phyloP scores from a whole-genome alignment of 495 filamentous ascomycete species.

The Lasiosphaeria miniovina region DNA sequence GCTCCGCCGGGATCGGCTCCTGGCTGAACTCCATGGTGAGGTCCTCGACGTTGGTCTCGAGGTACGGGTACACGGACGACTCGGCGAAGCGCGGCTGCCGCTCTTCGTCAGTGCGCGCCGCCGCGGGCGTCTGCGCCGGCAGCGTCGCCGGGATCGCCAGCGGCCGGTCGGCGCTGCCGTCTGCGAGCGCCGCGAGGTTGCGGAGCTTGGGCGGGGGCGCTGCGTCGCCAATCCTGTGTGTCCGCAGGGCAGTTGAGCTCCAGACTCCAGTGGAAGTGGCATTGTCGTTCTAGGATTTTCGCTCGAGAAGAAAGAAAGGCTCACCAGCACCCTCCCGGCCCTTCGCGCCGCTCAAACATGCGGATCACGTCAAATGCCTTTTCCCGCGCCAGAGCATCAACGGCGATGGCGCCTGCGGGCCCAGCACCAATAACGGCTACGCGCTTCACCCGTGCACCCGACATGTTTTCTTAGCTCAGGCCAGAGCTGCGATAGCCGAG shows the following conservation, averaged over 20 bases:
- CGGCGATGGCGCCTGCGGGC: constrained; percentile 56
- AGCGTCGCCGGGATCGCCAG: constrained; percentile 44
- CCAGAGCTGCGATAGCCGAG: too few relatives aligned
- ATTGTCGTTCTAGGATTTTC: neutral
- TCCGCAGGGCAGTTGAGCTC: too few relatives aligned
- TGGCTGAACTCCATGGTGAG: constrained; percentile 39
- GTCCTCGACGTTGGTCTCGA: constrained; percentile 43
- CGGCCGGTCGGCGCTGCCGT: constrained; percentile 48
- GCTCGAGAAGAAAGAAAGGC: neutral
- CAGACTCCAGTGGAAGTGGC: too few relatives aligned
- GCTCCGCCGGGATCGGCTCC: constrained; percentile 37
- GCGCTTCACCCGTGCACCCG: constrained; percentile 34
- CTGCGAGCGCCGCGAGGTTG: constrained; percentile 41
- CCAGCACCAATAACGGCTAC: constrained; percentile 60
- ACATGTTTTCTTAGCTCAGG: neutral
- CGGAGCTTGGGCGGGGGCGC: constrained; percentile 29
- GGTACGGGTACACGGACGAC: constrained; percentile 41
- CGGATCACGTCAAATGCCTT: constrained; percentile 53
- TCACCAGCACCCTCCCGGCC: constrained; percentile 58
- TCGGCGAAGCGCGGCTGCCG: constrained; percentile 49
- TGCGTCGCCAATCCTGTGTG: constrained; percentile 42
- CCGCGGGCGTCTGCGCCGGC: constrained; percentile 44
- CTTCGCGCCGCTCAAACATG: constrained; percentile 59
- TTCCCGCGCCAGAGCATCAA: constrained; percentile 57
- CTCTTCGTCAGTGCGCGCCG: neutral